These are phyloP conservation scores for Pleurotus pulmonarius DNA, from an alignment of 768 basidiomycete genomes.

Conservation along the genomic window DNA sequence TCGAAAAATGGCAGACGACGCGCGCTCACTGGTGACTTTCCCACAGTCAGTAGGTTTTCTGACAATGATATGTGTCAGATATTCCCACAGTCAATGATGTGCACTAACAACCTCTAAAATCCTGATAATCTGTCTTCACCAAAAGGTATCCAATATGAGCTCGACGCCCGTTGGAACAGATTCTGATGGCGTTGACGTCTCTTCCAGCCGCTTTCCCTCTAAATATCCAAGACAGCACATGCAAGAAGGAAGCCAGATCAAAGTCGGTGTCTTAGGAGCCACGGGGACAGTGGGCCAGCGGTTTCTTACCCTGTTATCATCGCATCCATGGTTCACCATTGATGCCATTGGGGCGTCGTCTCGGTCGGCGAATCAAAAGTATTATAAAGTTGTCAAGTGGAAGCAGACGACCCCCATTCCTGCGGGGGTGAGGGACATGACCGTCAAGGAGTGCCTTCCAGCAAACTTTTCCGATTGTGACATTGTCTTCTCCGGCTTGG, in stretches of 20 bases:
- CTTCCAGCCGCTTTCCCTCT: slow-evolving; percentile 23
- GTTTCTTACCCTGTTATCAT: slow-evolving; percentile 83
- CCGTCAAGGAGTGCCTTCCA: slow-evolving; percentile 75
- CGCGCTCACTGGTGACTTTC: background rate
- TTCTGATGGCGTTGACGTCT: slow-evolving; percentile 22
- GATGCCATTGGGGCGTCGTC: slow-evolving; percentile 87
- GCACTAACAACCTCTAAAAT: slow-evolving; percentile 9
- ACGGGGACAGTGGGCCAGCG: slow-evolving; percentile 96
- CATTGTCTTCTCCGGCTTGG: slow-evolving; percentile 93
- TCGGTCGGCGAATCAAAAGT: slow-evolving; percentile 82
- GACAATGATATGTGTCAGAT: too few relatives aligned
- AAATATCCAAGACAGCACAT: slow-evolving; percentile 34
- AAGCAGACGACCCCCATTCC: slow-evolving; percentile 85
- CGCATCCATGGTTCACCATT: slow-evolving; percentile 88
- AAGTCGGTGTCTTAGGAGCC: slow-evolving; percentile 80
- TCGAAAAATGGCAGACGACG: background rate
- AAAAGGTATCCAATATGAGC: slow-evolving; percentile 4
- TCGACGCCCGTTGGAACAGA: slow-evolving; percentile 2
- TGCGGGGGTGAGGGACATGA: slow-evolving; percentile 47
- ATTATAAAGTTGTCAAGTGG: slow-evolving; percentile 75
- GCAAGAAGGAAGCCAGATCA: slow-evolving; percentile 23
- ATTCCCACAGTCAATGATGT: slow-evolving; percentile 7
- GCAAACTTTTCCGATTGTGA: slow-evolving; percentile 76
- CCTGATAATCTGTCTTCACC: background rate
- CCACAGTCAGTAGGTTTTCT: slow-evolving; percentile 9